phyloP scores from a whole-genome alignment of 2,329 filamentous ascomycete species.

The Alternaria gansuensis region DNA sequence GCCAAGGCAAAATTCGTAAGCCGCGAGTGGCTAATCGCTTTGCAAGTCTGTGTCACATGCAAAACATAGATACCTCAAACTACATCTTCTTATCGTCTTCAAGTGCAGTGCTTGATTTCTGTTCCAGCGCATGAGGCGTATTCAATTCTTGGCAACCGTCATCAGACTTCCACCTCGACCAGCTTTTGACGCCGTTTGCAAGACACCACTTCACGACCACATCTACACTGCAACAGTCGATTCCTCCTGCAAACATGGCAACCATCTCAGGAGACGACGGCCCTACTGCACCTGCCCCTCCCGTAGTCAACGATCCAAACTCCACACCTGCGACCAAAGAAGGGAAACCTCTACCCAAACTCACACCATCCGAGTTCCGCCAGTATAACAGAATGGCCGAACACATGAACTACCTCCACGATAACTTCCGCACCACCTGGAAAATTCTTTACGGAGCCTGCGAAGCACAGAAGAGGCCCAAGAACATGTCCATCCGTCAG shows the following conservation, averaged over 20 bases:
- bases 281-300: conserved; percentile 11
- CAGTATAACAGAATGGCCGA: conserved; percentile 77
- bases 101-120: not conserved
- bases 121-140: conserved; percentile 17
- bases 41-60: conserved; percentile 15
- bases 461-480: conserved; percentile 65
- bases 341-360: conserved; percentile 64
- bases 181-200: not conserved
- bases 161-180: conserved; percentile 9
- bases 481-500: conserved; percentile 70
- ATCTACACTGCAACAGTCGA: conserved; percentile 4
- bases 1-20: conserved; percentile 28
- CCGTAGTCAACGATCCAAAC: conserved; percentile 9
- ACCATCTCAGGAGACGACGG: conserved; percentile 9
- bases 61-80: conserved; percentile 15
- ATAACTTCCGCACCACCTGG: conserved; percentile 65
- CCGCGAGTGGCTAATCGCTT: conserved; percentile 27
- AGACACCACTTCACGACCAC: conserved; percentile 4
- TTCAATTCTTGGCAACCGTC: conserved; percentile 13
- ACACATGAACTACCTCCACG: conserved; percentile 73
- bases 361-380: conserved; percentile 72
- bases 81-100: not conserved
- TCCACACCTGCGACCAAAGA: conserved; percentile 8
- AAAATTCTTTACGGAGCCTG: conserved; percentile 74
- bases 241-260: conserved; percentile 14